Evolutionary conservation across 2,329 filamentous ascomycete species (phyloP), one percentile per base, ranked within the genome.

Genomic region (Ceratocystis alfenasii): DNA sequence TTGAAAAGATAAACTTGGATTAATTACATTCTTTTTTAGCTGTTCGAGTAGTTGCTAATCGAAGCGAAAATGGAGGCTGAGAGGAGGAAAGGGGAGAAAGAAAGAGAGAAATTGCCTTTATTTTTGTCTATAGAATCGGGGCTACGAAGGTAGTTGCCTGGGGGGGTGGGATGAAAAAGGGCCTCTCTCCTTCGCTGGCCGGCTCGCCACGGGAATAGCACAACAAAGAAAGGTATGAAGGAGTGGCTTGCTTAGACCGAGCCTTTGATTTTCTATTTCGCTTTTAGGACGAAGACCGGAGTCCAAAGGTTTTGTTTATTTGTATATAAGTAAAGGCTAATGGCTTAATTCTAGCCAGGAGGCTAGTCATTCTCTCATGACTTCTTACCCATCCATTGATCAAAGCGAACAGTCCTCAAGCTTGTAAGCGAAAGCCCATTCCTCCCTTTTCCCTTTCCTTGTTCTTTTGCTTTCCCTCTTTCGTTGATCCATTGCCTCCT

Each of bases 371-470:
- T 50, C 10, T 22, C 57, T 59, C 8, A 62, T 41, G 22, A 50
- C 62, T 62, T 65, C 55, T n/a, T 36, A 6, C 55, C 5, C 55
- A 6, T 59, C n/a, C 17, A 59, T 59, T 59, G 55, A 53, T 53
- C 22, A 55, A 15, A 41, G 36, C 36, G 36, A 15, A 41, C 36
- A 41, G 36, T 30, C 50, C 25, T 36, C 28, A 7, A 25, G 15
- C 17, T n/a, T 59, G 55, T 59, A 59, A 59, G 55, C 55, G 33
- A 59, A 59, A 15, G 10, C 36, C 10, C 36, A 7, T 59, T n/a
- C 7, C 6, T 22, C 48, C 22, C 48, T 22, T 25, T 25, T 59
- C 17, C 17, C 10, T n/a, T 59, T 28, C 15, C 50, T 55, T 15
- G 28, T 25, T 15, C 55, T n/a, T 30, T 6, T 8, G 1, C 28